phyloP scores from a whole-genome alignment of 2,329 filamentous ascomycete species.

The Chaetomium olivaceum region DNA sequence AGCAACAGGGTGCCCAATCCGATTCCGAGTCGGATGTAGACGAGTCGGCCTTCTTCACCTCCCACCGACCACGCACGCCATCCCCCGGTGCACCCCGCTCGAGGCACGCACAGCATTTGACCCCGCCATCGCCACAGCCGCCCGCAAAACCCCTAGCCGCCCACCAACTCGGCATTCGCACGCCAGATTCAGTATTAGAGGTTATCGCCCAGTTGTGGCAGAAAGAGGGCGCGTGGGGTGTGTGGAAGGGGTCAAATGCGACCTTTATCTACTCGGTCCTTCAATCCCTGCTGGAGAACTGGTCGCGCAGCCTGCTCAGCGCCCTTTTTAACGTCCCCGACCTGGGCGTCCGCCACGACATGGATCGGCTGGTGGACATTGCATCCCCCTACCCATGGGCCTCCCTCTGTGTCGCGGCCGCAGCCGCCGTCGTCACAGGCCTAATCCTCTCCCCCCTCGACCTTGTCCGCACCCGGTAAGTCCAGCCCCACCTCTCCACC shows the following conservation, averaged over 20 bases:
- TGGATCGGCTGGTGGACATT: constrained; percentile 71
- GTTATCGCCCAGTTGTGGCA: constrained; percentile 86
- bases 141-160: constrained; percentile 42
- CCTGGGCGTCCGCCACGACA: constrained; percentile 70
- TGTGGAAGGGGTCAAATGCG: constrained; percentile 92
- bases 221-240: constrained; percentile 84
- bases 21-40: constrained; percentile 73
- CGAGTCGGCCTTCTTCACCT: constrained; percentile 82
- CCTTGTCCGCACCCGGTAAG: constrained; percentile 74
- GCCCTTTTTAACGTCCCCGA: constrained; percentile 90
- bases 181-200: constrained; percentile 79
- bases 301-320: constrained; percentile 86
- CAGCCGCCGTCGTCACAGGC: constrained; percentile 69
- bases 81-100: constrained; percentile 45
- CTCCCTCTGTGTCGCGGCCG: constrained; percentile 71
- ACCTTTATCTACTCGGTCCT: constrained; percentile 90
- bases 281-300: constrained; percentile 84
- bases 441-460: constrained; percentile 84
- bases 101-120: constrained; percentile 37
- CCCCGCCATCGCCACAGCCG: constrained; percentile 39
- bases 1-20: background rate
- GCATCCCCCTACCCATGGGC: constrained; percentile 80
- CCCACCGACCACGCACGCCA: constrained; percentile 58
- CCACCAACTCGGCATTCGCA: constrained; percentile 70
- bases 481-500: constrained; percentile 35